Base-by-base conservation (phyloP, 1,284 basidiomycete species). In the Xerocomus minutiporus region DNA sequence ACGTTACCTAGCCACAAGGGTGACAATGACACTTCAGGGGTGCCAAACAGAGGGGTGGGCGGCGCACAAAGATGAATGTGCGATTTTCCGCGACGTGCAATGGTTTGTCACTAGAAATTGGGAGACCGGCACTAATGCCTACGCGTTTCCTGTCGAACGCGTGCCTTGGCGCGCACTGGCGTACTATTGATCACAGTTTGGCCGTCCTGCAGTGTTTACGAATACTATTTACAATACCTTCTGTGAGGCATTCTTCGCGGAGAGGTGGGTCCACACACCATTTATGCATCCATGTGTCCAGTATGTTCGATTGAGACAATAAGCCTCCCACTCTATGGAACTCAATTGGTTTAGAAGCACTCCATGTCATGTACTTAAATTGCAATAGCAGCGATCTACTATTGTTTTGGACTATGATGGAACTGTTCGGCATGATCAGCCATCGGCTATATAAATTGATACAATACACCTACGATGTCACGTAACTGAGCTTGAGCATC, bases 401-500 rank as follows among this genome's bases (percentile, higher is more conserved):
- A 73, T 66, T 77, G 72, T 55, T 76, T 79, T 1, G 85, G 76
- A 31, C 80, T 79, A 68, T 81, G 81, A 56, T 86, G 81, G 59
- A 86, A 86, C 83, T 86, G 12, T 44, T 34, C 15, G n/a, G 31
- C 53, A 53, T 46, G 32, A 36, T 55, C 7, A 52, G 45, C 23
- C 12, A 47, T 15, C 35, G 35, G 34, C 4, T 4, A 46, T 25
- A 32, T 12, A 38, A 28, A 31, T 2, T 28, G 28, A 50, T 45
- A 8, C 26, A 12, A 42, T 26, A 20, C 5, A 53, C 57, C 8
- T 25, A 93, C 92, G 49, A 95, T 94, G 70, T 95, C 92, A 50
- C 88, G 82, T 53, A 95, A 72, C 64, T 94, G 93, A 20, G 75
- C 75, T 68, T 94, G 90, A 1, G 93, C 90, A 63, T 94, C 91